phyloP scores from a whole-genome alignment of 306 rosid genomes.

The Quercus suber region DNA sequence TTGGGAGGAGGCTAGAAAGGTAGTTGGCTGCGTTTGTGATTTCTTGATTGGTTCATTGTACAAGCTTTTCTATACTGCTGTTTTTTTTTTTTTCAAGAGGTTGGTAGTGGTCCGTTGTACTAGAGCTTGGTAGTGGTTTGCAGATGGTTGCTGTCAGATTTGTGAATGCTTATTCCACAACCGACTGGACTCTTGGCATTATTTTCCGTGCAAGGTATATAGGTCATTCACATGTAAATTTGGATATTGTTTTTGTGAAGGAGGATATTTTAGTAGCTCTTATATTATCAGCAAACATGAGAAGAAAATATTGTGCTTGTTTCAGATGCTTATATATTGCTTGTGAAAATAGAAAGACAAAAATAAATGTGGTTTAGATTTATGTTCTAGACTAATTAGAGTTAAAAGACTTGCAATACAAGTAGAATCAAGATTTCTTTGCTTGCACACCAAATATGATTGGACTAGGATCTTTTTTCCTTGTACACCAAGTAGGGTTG shows the following conservation, averaged over 20 bases:
- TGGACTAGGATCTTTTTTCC: no score
- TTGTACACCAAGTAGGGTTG: no score
- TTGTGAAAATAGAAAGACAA: no score
- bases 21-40: constrained; percentile 3
- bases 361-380: no score
- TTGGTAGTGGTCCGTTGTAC: not conserved
- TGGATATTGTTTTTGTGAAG: not conserved
- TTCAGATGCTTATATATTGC: not conserved
- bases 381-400: no score
- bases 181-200: constrained; percentile 66
- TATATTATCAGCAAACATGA: constrained; percentile 5
- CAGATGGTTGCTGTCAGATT: constrained; percentile 77
- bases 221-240: constrained; percentile 17
- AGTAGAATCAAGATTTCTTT: no score
- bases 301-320: not conserved
- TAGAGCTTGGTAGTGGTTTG: not conserved
- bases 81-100: not conserved
- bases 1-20: constrained; percentile 60
- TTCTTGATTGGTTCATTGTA: not conserved
- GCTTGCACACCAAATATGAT: no score
- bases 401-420: no score
- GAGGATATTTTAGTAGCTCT: constrained; percentile 12
- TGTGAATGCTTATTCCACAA: constrained; percentile 55
- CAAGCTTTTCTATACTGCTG: not conserved
- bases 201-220: constrained; percentile 57